Evolutionary conservation across 208 protist genomes (phyloP), one percentile per base, ranked within the genome.

Genomic region (Leishmania braziliensis): DNA sequence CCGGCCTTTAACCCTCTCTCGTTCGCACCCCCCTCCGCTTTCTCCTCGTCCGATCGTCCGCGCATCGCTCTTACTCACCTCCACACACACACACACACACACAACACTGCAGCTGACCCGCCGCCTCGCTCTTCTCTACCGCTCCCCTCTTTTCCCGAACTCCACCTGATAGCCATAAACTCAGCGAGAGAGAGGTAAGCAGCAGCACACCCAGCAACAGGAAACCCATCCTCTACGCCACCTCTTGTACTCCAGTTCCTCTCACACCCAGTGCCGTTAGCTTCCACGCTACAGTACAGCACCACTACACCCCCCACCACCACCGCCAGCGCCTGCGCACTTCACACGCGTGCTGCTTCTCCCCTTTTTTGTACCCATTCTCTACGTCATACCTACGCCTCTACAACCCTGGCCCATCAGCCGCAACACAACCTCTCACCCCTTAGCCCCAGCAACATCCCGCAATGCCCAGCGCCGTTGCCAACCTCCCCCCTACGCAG

Each of bases 401-500:
- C 51, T 14, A 5, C 58, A n/a, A 36, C n/a, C 65, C 20, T 23
- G 0, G 1, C 36, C 36, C 36, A 36, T 36, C 36, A 0, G 36
- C 1, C 36, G 36, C 36, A 36, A 36, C 36, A 36, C 36, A 36
- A 36, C 36, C 36, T 36, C 36, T 36, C 36, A 1, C 36, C 1
- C 36, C 36, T 36, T 36, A 0, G 36, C 36, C 36, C 0, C 36
- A 36, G 36, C 36, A 36, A 1, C 0, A 1, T 36, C 36, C 23
- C 14, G 53, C 33, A 5, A 83, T 75, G 63, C 77, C 62, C 54
- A 33, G 18, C 73, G 39, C 33, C 26, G 77, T 65, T 20, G 48
- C 79, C 1, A 43, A 48, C 33, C 74, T 78, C 23, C 5, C 33
- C 1, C 60, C 69, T 51, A 29, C 79, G n/a, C 73, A 51, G 2